Evolutionary conservation across 1,284 basidiomycete species (phyloP).

Genomic region (Tilletia caries): DNA sequence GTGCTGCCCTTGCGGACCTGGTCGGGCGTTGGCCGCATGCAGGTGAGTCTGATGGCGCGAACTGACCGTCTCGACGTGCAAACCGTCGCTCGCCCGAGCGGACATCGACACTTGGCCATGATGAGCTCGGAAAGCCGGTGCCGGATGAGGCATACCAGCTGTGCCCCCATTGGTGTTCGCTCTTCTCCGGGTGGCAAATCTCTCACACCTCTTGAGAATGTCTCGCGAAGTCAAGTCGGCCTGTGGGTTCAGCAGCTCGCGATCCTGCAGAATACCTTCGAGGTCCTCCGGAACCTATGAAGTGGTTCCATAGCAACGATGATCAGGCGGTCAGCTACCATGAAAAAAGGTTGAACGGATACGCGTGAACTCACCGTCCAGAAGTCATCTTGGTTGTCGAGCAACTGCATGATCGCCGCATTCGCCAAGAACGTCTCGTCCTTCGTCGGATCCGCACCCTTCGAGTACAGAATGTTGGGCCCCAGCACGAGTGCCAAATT

Average conservation of each 20-base stretch:
- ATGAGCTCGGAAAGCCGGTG: too few relatives aligned
- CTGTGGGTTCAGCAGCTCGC: conserved; percentile 42
- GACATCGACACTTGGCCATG: too few relatives aligned
- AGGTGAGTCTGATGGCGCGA: conserved; percentile 4
- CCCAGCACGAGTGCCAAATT: conserved; percentile 98
- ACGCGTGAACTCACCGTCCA: conserved; percentile 29
- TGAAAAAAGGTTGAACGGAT: too few relatives aligned
- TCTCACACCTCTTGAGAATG: conserved; percentile 48
- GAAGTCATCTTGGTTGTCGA: conserved; percentile 92
- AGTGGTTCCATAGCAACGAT: too few relatives aligned
- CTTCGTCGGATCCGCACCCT: conserved; percentile 77
- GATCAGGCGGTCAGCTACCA: not conserved
- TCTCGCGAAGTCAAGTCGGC: conserved; percentile 44
- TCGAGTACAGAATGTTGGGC: conserved; percentile 86
- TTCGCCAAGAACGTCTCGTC: conserved; percentile 90
- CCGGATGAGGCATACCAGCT: too few relatives aligned
- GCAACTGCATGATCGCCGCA: conserved; percentile 62
- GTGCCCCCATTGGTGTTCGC: not conserved
- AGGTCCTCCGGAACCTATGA: conserved; percentile 41
- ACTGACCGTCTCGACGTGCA: conserved; percentile 11
- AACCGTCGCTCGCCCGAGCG: not conserved
- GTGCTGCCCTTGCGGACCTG: not conserved
- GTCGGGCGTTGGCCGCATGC: not conserved
- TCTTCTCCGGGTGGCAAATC: conserved; percentile 32
- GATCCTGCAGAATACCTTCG: conserved; percentile 45